Evolutionary conservation across 1,139 yeast species (phyloP).

Genomic region (Suhomyces bokatorum): DNA sequence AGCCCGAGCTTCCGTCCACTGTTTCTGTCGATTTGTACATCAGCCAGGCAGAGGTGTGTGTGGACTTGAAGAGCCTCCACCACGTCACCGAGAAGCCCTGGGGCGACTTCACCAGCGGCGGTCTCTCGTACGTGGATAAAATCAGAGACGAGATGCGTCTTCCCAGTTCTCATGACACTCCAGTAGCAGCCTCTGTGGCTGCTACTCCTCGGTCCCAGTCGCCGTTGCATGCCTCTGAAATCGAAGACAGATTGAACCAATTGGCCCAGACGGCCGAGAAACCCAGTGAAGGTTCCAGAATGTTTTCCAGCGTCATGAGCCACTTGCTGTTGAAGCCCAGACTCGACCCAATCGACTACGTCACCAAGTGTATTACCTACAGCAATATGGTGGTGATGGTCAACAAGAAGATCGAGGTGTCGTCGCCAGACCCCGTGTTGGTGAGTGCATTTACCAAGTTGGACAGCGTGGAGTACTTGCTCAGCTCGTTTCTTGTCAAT

Average conservation of each 20-base stretch:
- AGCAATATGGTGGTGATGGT: constrained; percentile 45
- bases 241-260: constrained; percentile 20
- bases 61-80: constrained; percentile 43
- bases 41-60: constrained; percentile 47
- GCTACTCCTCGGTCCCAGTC: constrained; percentile 10
- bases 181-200: constrained; percentile 4
- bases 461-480: constrained; percentile 43
- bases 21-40: constrained; percentile 43
- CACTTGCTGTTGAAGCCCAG: constrained; percentile 35
- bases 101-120: constrained; percentile 34
- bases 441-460: constrained; percentile 47
- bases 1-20: constrained; percentile 35
- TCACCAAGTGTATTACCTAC: constrained; percentile 47
- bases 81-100: constrained; percentile 44
- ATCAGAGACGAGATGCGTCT: constrained; percentile 45
- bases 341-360: constrained; percentile 42
- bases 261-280: constrained; percentile 10
- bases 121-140: constrained; percentile 42
- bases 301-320: constrained; percentile 28
- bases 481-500: constrained; percentile 24
- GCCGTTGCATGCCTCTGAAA: constrained; percentile 23
- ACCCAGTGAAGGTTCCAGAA: constrained; percentile 8
- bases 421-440: constrained; percentile 46
- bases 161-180: constrained; percentile 21
- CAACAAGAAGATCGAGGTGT: constrained; percentile 43